Conservation (phyloP, 371 early-diverging fungal species). For the Apophysomyces elegans region DNA sequence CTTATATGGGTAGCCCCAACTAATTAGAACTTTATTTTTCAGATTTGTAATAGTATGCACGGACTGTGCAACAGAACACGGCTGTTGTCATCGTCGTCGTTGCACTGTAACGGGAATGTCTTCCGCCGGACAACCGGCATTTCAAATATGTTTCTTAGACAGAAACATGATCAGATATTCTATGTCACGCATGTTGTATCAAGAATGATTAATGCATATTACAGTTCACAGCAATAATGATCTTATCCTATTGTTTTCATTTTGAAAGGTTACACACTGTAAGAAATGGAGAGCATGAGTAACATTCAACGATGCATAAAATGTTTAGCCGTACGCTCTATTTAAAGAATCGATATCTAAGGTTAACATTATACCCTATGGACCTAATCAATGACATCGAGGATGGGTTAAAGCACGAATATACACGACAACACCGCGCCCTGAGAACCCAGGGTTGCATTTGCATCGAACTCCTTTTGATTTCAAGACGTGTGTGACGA, state of each 20-base stretch:
- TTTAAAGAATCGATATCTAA: no score
- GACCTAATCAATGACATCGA: background rate
- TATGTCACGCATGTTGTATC: background rate
- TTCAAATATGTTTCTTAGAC: conserved; percentile 1
- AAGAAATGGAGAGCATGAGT: background rate
- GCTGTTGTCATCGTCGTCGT: background rate
- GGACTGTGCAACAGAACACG: background rate
- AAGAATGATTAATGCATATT: background rate
- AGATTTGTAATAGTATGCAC: background rate
- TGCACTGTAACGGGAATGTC: background rate
- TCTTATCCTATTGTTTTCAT: background rate
- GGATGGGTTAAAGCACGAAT: background rate
- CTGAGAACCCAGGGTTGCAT: background rate
- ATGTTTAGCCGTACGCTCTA: background rate
- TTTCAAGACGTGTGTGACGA: conserved; percentile 5
- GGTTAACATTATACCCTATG: background rate
- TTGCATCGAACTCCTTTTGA: background rate
- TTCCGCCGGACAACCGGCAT: background rate
- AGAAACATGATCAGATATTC: background rate
- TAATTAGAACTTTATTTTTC: background rate
- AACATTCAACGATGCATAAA: conserved; percentile 2
- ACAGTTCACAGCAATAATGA: background rate
- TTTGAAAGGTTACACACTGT: background rate
- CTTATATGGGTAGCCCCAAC: background rate
- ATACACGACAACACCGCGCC: background rate